Conservation (phyloP, 2,329 filamentous ascomycete genomes). For the Colletotrichum horii region DNA sequence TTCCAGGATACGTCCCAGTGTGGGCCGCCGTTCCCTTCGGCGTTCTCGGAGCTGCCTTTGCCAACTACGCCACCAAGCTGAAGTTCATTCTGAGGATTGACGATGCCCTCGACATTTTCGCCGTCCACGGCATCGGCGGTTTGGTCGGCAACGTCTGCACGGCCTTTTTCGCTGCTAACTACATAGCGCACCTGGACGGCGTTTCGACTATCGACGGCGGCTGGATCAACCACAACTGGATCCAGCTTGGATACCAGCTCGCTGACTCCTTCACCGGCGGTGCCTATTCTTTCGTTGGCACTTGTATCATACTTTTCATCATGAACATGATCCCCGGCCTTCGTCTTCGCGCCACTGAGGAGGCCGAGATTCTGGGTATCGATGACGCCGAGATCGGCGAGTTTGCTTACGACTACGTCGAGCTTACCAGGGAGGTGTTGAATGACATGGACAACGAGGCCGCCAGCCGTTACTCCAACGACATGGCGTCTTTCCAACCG, state of each 20-base stretch:
- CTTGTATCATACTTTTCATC: constrained; percentile 79
- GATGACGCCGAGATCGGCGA: constrained; percentile 92
- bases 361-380: constrained; percentile 83
- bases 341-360: constrained; percentile 74
- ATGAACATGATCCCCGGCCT: constrained; percentile 81
- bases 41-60: constrained; percentile 74
- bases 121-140: constrained; percentile 80
- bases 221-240: constrained; percentile 84
- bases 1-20: constrained; percentile 72
- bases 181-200: constrained; percentile 83
- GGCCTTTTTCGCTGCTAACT: constrained; percentile 83
- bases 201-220: constrained; percentile 71
- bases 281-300: constrained; percentile 78
- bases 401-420: constrained; percentile 95
- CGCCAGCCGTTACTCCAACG: constrained; percentile 48
- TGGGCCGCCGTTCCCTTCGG: constrained; percentile 87
- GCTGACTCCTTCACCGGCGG: constrained; percentile 81
- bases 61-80: constrained; percentile 91
- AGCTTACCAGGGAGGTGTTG: constrained; percentile 68
- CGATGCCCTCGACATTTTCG: constrained; percentile 88
- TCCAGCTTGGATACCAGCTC: constrained; percentile 83
- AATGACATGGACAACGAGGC: constrained; percentile 52
- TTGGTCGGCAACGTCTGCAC: constrained; percentile 81
- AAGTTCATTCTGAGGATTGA: constrained; percentile 85
- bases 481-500: constrained; percentile 43